Conservation (phyloP, 75 land plant species). For the Pinus albicaulis region DNA sequence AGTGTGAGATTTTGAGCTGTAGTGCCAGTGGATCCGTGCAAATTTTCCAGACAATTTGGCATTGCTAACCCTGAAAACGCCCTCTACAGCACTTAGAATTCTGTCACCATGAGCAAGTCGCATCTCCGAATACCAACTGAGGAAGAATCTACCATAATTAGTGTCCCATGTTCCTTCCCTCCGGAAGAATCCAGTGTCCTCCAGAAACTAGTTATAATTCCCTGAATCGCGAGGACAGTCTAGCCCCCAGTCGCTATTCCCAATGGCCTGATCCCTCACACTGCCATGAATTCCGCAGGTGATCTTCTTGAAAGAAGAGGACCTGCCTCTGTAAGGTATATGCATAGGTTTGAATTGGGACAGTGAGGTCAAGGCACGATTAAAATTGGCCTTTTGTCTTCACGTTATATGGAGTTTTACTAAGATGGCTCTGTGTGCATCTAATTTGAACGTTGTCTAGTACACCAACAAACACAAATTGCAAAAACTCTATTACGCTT, state of each 20-base stretch:
- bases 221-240: slow-evolving; percentile 84
- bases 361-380: too few species aligned
- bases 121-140: slow-evolving; percentile 85
- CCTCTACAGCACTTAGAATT: slow-evolving; percentile 60
- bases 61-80: slow-evolving; percentile 71
- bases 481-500: too few species aligned
- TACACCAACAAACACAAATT: too few species aligned
- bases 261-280: too few species aligned
- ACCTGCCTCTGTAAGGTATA: too few species aligned
- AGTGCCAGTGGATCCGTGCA: slow-evolving; percentile 97
- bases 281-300: too few species aligned
- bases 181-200: slow-evolving; percentile 77
- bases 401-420: too few species aligned
- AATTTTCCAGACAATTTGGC: slow-evolving; percentile 83
- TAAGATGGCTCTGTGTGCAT: too few species aligned
- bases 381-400: too few species aligned
- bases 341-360: too few species aligned
- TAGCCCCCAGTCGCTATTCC: slow-evolving; percentile 71
- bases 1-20: slow-evolving; percentile 75
- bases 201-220: slow-evolving; percentile 84
- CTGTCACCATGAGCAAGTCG: slow-evolving; percentile 80
- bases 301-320: too few species aligned
- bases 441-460: too few species aligned
- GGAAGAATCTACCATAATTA: slow-evolving; percentile 83
- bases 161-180: slow-evolving; percentile 87